These are phyloP conservation scores for Alternaria incomplexa DNA, from an alignment of 2,329 filamentous ascomycete species.

Conservation along the genomic window DNA sequence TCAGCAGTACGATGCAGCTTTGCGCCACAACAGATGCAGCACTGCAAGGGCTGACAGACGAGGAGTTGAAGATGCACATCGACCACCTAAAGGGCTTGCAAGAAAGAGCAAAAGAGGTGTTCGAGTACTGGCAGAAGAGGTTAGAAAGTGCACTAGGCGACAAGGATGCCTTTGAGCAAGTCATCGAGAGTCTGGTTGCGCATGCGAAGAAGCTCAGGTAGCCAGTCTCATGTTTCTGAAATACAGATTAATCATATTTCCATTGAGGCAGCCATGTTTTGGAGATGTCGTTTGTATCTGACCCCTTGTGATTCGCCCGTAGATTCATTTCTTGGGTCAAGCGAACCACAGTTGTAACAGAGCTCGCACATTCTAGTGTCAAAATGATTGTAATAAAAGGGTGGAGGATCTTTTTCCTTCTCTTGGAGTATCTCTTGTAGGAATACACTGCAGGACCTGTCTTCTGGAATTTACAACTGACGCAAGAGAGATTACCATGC, in stretches of 20 bases:
- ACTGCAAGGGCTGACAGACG: conserved; percentile 76
- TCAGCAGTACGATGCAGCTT: conserved; percentile 76
- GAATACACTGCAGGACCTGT: neutral
- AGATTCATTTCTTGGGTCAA: neutral
- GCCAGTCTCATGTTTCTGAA: neutral
- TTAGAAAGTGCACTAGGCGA: conserved; percentile 88
- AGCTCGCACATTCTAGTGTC: neutral
- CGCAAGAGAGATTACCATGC: neutral
- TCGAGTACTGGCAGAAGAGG: conserved; percentile 87
- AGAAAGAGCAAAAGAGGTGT: conserved; percentile 72
- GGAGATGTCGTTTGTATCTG: neutral
- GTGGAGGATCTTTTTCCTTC: neutral
- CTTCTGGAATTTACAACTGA: neutral
- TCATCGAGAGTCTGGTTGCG: conserved; percentile 95
- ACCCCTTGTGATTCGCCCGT: neutral
- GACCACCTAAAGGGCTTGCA: conserved; percentile 72
- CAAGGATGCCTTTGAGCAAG: conserved; percentile 91
- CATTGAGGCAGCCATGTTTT: neutral
- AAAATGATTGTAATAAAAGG: neutral
- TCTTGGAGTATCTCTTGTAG: neutral
- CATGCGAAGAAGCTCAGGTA: conserved; percentile 83
- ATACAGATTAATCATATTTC: neutral
- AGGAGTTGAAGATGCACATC: conserved; percentile 76
- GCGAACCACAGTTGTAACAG: neutral
- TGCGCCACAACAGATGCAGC: conserved; percentile 87